Evolutionary conservation across 2,329 filamentous ascomycete genomes (phyloP), one percentile per base, ranked within the genome.

Genomic region (Metarhizium album): DNA sequence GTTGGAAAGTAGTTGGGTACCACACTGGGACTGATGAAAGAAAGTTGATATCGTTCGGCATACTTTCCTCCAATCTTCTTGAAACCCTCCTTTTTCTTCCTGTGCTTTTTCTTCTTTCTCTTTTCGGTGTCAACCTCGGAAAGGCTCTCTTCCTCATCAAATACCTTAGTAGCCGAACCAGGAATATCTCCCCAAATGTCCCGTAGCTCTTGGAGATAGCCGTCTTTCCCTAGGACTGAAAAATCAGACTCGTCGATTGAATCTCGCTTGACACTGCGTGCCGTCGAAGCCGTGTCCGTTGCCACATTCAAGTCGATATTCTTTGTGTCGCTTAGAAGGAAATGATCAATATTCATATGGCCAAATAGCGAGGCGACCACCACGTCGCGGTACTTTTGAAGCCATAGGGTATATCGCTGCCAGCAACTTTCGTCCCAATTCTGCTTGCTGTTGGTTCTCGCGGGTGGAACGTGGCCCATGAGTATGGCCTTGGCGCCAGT

Each of bases 291-390:
- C n/a, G 33, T 20, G 2, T 65, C 59, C 42, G 67, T 56, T 8
- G 71, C 53, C 1, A 73, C 68, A 24, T 71, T 69, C 46, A 89
- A 75, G 54, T 86, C 76, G 49, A 96, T 75, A 1, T 95, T 79
- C 40, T 86, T 75, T 52, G 83, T 87, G 64, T 97, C 91, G 60
- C 95, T 88, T 16, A 98, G 71, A 62, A 97, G 79, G 67, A 98
- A 98, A 66, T 98, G 93, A 60, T 98, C 93, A 57, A 96, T 87
- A 62, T 98, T 98, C 93, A 98, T 97, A 65, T 98, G 93, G 1
- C 91, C 93, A 62, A 86, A 98, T 5, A 95, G 63, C 24, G 82
- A 82, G 13, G 80, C 82, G 20, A 90, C 76, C 20, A 98, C 76
- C 37, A 98, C 84, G 65, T 98, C 93, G 33, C 93, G 86, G 67